A percentile compares a stretch with the other conserved stretches of the same genome.
These are phyloP conservation scores for Didymosphaeria variabile DNA, from an alignment of 2,329 filamentous ascomycete genomes.

Conservation along the genomic window DNA sequence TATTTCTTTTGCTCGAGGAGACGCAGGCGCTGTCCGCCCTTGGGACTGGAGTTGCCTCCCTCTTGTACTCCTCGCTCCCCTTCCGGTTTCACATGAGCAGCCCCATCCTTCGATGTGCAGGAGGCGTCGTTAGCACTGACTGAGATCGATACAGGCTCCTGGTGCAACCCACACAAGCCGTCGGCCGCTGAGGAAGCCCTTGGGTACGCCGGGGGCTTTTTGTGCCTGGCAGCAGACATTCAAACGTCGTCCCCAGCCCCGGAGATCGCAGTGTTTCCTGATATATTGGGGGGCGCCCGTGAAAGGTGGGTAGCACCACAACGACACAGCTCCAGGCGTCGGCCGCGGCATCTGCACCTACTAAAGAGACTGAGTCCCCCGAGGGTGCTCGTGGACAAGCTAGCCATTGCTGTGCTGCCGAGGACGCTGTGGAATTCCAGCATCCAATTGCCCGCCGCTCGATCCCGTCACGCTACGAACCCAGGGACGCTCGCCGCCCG, in stretches of 20 bases:
- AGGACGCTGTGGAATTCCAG: conserved; percentile 45
- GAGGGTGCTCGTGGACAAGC: conserved; percentile 46
- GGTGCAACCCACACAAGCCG: conserved; percentile 49
- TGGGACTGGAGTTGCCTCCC: conserved; percentile 38
- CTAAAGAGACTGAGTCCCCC: conserved; percentile 37
- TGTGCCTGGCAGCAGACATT: conserved; percentile 49
- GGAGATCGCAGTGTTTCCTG: conserved; percentile 44
- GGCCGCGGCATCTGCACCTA: conserved; percentile 46
- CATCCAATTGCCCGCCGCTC: conserved; percentile 38
- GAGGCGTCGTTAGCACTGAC: conserved; percentile 48
- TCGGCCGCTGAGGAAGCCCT: background rate
- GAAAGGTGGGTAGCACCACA: conserved; percentile 48
- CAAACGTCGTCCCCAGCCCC: conserved; percentile 40
- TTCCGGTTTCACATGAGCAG: conserved; percentile 48
- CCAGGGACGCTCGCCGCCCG: conserved; percentile 18
- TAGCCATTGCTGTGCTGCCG: conserved; percentile 39
- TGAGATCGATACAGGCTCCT: conserved; percentile 45
- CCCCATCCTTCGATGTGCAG: conserved; percentile 50
- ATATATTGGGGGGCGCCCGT: conserved; percentile 53
- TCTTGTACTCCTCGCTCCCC: conserved; percentile 48
- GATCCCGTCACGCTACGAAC: conserved; percentile 33
- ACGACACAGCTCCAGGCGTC: conserved; percentile 48
- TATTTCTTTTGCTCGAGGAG: conserved; percentile 46
- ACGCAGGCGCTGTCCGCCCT: conserved; percentile 41
- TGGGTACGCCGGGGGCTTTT: conserved; percentile 31